Base-by-base conservation (phyloP, 352 stramenopile species). In the Globisporangium polare region DNA sequence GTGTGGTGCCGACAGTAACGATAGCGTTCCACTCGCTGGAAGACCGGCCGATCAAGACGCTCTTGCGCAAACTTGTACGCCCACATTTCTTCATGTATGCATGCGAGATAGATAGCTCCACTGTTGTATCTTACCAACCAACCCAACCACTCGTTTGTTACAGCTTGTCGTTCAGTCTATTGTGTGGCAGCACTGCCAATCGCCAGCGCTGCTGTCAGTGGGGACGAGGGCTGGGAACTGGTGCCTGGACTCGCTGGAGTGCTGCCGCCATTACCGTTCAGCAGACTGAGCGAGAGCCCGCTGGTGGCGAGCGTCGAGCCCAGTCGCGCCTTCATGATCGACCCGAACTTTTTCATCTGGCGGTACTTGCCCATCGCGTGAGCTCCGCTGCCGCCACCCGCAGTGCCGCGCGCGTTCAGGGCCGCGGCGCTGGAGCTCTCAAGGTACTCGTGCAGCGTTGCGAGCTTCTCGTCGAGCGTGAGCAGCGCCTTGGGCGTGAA, bases 21-120 rank as follows among this genome's bases (percentile, higher is more conserved):
- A 94, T 94, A 58, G 85, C 85, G 50, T 94, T 94, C 60, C 85
- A 94, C 72, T 94, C 85, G 6, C 71, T 94, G 17, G 85, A 94
- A 52, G 85, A 94, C 57, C 82, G 85, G 17, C 82, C 83, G 27
- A 94, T 94, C 62, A 94, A 94, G 69, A 63, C 74, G 9, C 75
- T 91, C 22, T 91, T 94, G 54, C 77, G 85, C 8, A 63, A 77
- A 31, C 61, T 90, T 53, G 79, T 92, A 72, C 18, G 69, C 18
- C 12, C 12, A 18, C 2, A 27, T 54, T 17, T n/a, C n/a, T n/a
- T n/a, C n/a, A n/a, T n/a, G n/a, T n/a, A n/a, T n/a, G n/a, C n/a
- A n/a, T n/a, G n/a, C n/a, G n/a, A n/a, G n/a, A n/a, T n/a, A n/a
- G n/a, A n/a, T n/a, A n/a, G n/a, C n/a, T n/a, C n/a, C n/a, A n/a